Base-by-base conservation (phyloP, 1,284 basidiomycete species). In the Apiotrichum laibachii region DNA sequence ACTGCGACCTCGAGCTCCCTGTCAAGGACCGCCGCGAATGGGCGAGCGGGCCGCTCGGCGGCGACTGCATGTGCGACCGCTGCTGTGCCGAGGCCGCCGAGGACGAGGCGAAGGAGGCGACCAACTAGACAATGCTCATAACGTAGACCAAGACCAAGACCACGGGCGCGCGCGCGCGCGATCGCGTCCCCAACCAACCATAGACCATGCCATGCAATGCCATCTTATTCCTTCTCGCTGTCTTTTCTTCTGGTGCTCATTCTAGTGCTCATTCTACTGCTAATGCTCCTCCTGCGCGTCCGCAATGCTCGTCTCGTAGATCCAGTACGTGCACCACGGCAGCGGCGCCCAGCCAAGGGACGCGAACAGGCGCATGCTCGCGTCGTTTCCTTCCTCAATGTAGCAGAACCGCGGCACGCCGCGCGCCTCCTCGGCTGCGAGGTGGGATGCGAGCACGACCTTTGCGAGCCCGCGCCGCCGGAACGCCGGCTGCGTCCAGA, bases 391-490 rank as follows among this genome's bases (percentile, higher is more conserved):
- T 10, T 33, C 51, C 33, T 53, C 51, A 13, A 53, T 43, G 42
- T 53, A 44, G 42, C 51, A 53, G 42, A 19, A 43, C 6, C 51
- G 7, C 5, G 51, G 51, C 21, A 58, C 51, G 5, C 42, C 55
- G 1, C 13, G 37, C 22, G n/a, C 46, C n/a, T 43, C 51, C 10
- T 44, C 18, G 1, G 2, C 33, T 2, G 40, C 51, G 12, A 72
- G 49, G 7, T 63, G 59, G 15, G 60, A 51, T 0, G 56, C 44
- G 2, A 68, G 60, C 11, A 72, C 59, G 50, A 55, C 55, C 33
- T 58, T 60, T 2, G 69, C 70, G 5, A 70, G 61, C 1, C 70
- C 70, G 16, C 60, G 50, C 11, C 69, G 47, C 0, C 70, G 59
- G 50, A 64, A 59, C 10, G 40, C 50, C 1, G 67, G 61, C 21